phyloP scores from a whole-genome alignment of 208 protist species.

The Leishmania mexicana region DNA sequence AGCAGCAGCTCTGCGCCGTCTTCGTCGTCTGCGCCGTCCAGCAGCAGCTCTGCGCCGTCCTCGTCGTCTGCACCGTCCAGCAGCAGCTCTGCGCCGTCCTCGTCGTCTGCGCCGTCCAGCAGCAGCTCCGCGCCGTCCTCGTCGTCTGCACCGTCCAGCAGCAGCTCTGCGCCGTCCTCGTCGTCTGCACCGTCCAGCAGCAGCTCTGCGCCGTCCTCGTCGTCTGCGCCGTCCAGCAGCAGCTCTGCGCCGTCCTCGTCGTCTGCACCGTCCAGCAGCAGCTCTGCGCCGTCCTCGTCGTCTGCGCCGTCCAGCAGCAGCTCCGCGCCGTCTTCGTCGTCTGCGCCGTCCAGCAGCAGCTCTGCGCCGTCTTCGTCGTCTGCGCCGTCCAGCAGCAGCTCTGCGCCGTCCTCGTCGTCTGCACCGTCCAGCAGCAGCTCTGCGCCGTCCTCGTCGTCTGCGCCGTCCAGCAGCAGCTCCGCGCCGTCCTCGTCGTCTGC shows the following conservation, averaged over 20 bases:
- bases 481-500: too few species aligned
- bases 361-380: too few species aligned
- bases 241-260: neutral
- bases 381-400: neutral
- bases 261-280: neutral
- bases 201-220: neutral
- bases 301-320: neutral
- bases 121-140: neutral
- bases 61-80: neutral
- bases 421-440: too few species aligned
- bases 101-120: neutral
- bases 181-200: neutral
- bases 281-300: neutral
- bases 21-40: slow-evolving; percentile 5
- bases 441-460: too few species aligned
- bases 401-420: too few species aligned
- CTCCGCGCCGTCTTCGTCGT: neutral
- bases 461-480: too few species aligned
- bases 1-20: slow-evolving; percentile 2
- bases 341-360: too few species aligned
- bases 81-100: neutral
- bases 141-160: neutral
- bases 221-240: neutral
- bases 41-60: neutral
- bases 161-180: neutral